Percentiles rank a stretch among this genome's conserved stretches.
Evolutionary conservation across 1,139 yeast genomes (phyloP).

Genomic region (Yamadazyma atmosphaerica): DNA sequence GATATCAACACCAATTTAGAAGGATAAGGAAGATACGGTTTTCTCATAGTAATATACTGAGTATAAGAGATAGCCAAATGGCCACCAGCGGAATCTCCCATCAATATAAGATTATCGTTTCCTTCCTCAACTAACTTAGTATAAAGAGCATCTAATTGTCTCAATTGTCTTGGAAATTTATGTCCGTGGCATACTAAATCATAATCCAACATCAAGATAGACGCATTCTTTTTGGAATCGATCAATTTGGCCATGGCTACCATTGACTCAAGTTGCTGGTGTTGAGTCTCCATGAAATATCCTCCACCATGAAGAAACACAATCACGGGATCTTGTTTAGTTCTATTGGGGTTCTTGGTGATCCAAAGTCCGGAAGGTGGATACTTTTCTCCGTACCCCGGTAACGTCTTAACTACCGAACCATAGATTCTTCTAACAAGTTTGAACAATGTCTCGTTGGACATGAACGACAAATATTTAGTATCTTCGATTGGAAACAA

Average conservation of each 20-base stretch:
- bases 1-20: conserved; percentile 32
- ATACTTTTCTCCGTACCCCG: conserved; percentile 35
- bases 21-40: conserved; percentile 26
- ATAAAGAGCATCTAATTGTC: conserved; percentile 35
- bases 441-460: conserved; percentile 8
- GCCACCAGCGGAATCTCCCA: conserved; percentile 49
- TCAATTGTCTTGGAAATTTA: conserved; percentile 35
- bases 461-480: conserved; percentile 3
- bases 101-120: conserved; percentile 28
- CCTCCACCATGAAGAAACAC: conserved; percentile 49
- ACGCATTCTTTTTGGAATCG: conserved; percentile 26
- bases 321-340: conserved; percentile 33
- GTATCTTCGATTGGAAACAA: conserved; percentile 18
- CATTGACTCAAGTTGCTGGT: conserved; percentile 33
- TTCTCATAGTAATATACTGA: conserved; percentile 24
- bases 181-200: conserved; percentile 33
- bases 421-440: conserved; percentile 1
- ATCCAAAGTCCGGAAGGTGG: conserved; percentile 41
- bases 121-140: conserved; percentile 28
- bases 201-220: conserved; percentile 41
- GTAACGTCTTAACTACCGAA: conserved; percentile 14
- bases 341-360: conserved; percentile 27
- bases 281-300: conserved; percentile 35
- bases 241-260: conserved; percentile 31
- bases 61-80: conserved; percentile 31